A percentile compares a stretch with the other conserved stretches of the same genome.
Conservation (phyloP, 257 asterid species). For the Capsicum pubescens region DNA sequence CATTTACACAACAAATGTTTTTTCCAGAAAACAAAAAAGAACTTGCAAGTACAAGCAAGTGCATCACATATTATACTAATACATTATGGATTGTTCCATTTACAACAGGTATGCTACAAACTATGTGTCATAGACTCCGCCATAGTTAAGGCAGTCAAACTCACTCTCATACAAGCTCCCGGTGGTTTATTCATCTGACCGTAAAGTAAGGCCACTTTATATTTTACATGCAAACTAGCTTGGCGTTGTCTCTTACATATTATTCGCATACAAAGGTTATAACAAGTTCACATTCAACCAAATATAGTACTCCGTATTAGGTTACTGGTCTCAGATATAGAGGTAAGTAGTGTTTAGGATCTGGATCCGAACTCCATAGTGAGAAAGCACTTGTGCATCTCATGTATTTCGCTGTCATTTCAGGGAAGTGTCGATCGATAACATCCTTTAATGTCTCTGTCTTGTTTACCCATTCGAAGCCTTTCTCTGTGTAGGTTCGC, state of each 20-base stretch:
- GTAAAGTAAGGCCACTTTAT: background rate
- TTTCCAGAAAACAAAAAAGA: background rate
- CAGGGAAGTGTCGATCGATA: conserved; percentile 58
- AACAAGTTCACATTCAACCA: background rate
- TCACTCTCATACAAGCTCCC: background rate
- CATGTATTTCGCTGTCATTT: conserved; percentile 64
- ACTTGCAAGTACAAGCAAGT: background rate
- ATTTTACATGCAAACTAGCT: background rate
- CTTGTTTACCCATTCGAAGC: conserved; percentile 67
- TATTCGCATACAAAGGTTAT: background rate
- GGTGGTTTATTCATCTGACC: background rate
- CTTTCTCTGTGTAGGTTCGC: conserved; percentile 61
- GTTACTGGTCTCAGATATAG: conserved; percentile 49
- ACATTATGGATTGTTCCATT: background rate
- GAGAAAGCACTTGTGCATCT: conserved; percentile 67
- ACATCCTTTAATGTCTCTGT: conserved; percentile 67
- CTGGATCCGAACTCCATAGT: conserved; percentile 61
- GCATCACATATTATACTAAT: background rate
- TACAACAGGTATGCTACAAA: background rate
- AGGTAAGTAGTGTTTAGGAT: conserved; percentile 48
- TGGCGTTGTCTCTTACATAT: background rate
- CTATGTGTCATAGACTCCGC: no score
- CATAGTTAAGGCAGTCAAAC: background rate
- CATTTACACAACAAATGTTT: no score
- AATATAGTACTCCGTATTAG: background rate